These are phyloP conservation scores for Neoscytalidium dimidiatum DNA, from an alignment of 2,329 filamentous ascomycete species.

Conservation along the genomic window DNA sequence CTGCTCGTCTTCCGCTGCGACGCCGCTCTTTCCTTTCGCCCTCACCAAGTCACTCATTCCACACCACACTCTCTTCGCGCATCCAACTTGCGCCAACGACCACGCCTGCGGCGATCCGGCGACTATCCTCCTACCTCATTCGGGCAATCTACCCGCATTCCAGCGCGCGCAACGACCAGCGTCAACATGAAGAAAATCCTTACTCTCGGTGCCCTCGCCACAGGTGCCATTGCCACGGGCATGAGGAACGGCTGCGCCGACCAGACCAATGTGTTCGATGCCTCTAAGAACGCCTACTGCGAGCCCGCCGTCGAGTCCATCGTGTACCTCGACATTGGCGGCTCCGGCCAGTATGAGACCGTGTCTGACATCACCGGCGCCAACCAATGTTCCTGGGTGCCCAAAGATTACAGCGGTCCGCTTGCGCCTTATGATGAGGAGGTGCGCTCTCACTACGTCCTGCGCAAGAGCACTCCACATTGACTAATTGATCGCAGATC, in stretches of 20 bases:
- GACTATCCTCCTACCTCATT: neutral
- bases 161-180: neutral
- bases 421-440: constrained; percentile 70
- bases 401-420: constrained; percentile 59
- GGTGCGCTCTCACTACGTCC: constrained; percentile 50
- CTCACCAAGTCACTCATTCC: constrained; percentile 20
- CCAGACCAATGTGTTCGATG: constrained; percentile 11
- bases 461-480: neutral
- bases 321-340: constrained; percentile 65
- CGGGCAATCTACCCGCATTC: neutral
- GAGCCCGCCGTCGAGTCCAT: constrained; percentile 62
- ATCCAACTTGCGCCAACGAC: neutral
- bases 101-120: neutral
- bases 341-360: constrained; percentile 63
- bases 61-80: neutral
- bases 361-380: constrained; percentile 63
- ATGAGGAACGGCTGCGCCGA: constrained; percentile 15
- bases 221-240: neutral
- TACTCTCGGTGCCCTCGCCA: constrained; percentile 8
- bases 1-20: neutral
- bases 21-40: neutral
- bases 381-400: constrained; percentile 56
- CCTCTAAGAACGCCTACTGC: constrained; percentile 63
- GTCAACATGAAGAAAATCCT: constrained; percentile 8
- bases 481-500: constrained; percentile 51